phyloP scores from a whole-genome alignment of 176 grass and related monocot species.

The Chloris gayana region DNA sequence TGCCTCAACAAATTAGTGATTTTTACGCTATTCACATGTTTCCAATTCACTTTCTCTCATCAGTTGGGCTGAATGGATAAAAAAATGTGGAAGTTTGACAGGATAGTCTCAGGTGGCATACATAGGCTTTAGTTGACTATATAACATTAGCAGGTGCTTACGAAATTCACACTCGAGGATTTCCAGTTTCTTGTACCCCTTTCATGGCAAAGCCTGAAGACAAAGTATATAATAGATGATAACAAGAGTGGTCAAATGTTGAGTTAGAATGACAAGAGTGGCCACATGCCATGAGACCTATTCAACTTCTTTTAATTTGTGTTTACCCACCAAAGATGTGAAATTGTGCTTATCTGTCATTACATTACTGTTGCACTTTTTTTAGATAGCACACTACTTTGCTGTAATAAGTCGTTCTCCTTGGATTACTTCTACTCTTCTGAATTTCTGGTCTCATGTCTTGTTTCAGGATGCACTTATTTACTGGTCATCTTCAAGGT shows the following conservation, averaged over 20 bases:
- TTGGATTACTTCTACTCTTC: slow-evolving; percentile 23
- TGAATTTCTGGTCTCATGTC: slow-evolving; percentile 30
- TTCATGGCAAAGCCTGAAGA: slow-evolving; percentile 1
- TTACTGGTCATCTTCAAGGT: slow-evolving; percentile 97
- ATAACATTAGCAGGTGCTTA: neutral
- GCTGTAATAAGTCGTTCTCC: neutral
- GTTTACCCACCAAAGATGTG: slow-evolving; percentile 12
- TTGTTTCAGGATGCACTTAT: slow-evolving; percentile 73
- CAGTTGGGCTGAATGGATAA: neutral
- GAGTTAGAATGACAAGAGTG: neutral
- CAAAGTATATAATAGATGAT: slow-evolving; percentile 2
- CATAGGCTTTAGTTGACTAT: slow-evolving; percentile 8
- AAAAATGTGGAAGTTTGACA: neutral
- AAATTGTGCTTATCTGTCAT: slow-evolving; percentile 8
- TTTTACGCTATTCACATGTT: slow-evolving; percentile 19
- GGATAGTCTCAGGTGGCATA: neutral
- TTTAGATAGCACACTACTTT: neutral
- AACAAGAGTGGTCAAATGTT: slow-evolving; percentile 3
- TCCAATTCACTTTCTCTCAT: slow-evolving; percentile 5
- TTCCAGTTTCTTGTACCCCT: neutral
- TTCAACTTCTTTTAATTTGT: slow-evolving; percentile 1
- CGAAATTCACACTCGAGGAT: neutral
- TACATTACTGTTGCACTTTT: neutral
- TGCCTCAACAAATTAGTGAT: neutral
- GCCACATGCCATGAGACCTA: neutral